Percentiles rank a stretch among this genome's conserved stretches.
Evolutionary conservation across 2,329 filamentous ascomycete genomes (phyloP).

Genomic region (Apiospora rasikravindrae): DNA sequence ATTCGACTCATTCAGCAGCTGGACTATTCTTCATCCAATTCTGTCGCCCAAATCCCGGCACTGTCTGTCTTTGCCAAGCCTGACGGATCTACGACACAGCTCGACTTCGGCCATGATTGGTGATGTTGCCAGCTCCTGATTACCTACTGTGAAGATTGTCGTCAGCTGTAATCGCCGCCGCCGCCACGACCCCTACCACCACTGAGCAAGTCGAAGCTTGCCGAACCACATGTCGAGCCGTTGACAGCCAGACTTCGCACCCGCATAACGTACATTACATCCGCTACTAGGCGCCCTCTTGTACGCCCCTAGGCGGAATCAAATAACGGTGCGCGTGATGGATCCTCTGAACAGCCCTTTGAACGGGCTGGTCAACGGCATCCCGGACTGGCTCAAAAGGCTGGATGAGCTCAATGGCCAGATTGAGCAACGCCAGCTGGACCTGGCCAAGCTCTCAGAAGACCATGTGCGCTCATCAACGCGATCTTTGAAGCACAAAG

Average conservation of each 20-base stretch:
- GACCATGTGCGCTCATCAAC: constrained; percentile 38
- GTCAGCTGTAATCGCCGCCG: background rate
- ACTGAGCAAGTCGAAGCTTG: background rate
- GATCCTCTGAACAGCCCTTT: constrained; percentile 44
- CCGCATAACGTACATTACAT: background rate
- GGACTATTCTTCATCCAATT: constrained; percentile 1
- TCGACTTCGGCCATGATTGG: background rate
- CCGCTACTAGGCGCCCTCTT: background rate
- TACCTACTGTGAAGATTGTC: background rate
- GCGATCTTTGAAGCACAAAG: constrained; percentile 54
- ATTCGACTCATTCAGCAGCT: background rate
- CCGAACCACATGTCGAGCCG: constrained; percentile 4
- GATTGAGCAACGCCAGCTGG: constrained; percentile 65
- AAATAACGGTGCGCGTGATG: background rate
- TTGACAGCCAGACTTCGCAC: background rate
- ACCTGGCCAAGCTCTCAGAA: constrained; percentile 57
- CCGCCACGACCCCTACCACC: background rate
- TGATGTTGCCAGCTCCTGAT: background rate
- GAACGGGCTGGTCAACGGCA: constrained; percentile 57
- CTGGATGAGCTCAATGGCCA: constrained; percentile 66
- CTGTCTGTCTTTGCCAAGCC: background rate
- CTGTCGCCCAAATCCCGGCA: background rate
- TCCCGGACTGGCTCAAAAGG: constrained; percentile 64
- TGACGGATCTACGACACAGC: background rate
- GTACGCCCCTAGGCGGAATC: background rate